Evolutionary conservation across 805 yeast genomes (phyloP).

Genomic region (Ogataea trehalophila): DNA sequence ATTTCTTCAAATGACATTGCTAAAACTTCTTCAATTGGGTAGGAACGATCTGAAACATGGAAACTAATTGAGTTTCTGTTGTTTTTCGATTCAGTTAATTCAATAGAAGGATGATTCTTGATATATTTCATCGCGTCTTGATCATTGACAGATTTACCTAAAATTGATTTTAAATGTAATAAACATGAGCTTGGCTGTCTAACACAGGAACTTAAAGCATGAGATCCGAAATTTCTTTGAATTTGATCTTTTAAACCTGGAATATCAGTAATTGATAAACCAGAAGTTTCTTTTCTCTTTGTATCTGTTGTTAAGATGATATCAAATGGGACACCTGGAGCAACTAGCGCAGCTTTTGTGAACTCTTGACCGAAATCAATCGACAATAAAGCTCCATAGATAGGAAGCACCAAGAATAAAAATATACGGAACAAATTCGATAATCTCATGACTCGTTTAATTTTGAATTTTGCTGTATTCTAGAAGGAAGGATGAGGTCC

Average conservation of each 20-base stretch:
- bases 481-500: neutral
- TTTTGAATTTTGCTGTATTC: neutral
- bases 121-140: conserved; percentile 42
- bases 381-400: conserved; percentile 68
- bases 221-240: conserved; percentile 75
- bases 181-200: conserved; percentile 71
- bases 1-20: conserved; percentile 79
- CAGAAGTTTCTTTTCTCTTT: conserved; percentile 83
- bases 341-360: conserved; percentile 82
- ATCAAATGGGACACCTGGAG: conserved; percentile 87
- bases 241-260: conserved; percentile 36
- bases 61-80: conserved; percentile 56
- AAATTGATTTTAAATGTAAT: conserved; percentile 59
- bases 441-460: conserved; percentile 5
- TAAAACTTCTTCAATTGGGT: conserved; percentile 66
- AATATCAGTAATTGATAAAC: conserved; percentile 54
- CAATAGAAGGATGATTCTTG: conserved; percentile 56
- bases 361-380: conserved; percentile 85
- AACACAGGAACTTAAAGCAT: conserved; percentile 63
- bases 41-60: conserved; percentile 33
- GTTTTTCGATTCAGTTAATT: conserved; percentile 36
- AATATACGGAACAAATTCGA: conserved; percentile 16
- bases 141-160: conserved; percentile 59
- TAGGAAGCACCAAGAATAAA: conserved; percentile 9
- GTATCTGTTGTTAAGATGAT: conserved; percentile 86